A percentile compares a stretch with the other conserved stretches of the same genome.
phyloP scores from a whole-genome alignment of 192 early-diverging fungal genomes.

The Coemansia sp. region DNA sequence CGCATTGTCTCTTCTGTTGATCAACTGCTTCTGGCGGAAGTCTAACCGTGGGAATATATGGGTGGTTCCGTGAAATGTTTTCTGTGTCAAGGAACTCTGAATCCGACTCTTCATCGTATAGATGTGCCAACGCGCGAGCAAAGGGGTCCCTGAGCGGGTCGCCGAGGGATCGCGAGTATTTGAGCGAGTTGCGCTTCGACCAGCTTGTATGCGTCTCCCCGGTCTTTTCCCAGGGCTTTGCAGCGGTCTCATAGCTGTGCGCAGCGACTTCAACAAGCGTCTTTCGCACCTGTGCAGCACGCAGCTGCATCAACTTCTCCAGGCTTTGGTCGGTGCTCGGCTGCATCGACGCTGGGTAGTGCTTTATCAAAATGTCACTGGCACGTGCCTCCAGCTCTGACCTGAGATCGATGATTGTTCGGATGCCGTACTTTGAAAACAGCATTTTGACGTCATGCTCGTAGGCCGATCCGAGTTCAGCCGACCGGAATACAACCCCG shows the following conservation, averaged over 20 bases:
- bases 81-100: constrained; percentile 25
- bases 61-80: constrained; percentile 19
- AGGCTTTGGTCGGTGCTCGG: constrained; percentile 44
- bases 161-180: constrained; percentile 41
- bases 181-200: constrained; percentile 46
- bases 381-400: constrained; percentile 49
- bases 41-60: constrained; percentile 29
- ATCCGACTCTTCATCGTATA: constrained; percentile 33
- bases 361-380: constrained; percentile 45
- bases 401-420: constrained; percentile 55
- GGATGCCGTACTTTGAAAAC: constrained; percentile 51
- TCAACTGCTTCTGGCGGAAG: constrained; percentile 12
- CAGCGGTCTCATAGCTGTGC: constrained; percentile 44
- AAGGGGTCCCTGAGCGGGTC: constrained; percentile 37
- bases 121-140: constrained; percentile 39
- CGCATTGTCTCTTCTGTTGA: not conserved
- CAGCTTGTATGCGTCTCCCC: constrained; percentile 45
- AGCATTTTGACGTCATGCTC: constrained; percentile 52
- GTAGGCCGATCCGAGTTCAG: constrained; percentile 43
- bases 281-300: constrained; percentile 38
- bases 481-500: constrained; percentile 54
- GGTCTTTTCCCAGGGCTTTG: constrained; percentile 47
- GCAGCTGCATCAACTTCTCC: constrained; percentile 34
- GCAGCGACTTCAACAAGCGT: constrained; percentile 53
- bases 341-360: constrained; percentile 51